phyloP scores from a whole-genome alignment of 768 basidiomycete species.

The Lentinula lateritia region DNA sequence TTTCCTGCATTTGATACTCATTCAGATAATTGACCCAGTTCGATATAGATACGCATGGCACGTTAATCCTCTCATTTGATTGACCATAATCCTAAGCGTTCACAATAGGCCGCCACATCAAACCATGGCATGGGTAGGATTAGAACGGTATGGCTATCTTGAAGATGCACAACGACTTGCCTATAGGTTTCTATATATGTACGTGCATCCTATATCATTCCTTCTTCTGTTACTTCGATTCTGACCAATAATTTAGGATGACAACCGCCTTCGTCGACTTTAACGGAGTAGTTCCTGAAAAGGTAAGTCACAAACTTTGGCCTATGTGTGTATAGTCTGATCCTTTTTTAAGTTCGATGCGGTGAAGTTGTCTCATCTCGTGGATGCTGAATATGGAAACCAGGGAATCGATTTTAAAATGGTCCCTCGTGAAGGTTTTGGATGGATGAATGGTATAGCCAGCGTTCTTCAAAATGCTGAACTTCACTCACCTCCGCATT shows the following conservation, averaged over 20 bases:
- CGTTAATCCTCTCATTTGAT: slow-evolving; percentile 10
- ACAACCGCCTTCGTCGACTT: slow-evolving; percentile 94
- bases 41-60: slow-evolving; percentile 62
- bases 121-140: slow-evolving; percentile 97
- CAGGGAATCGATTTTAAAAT: slow-evolving; percentile 97
- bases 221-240: background rate
- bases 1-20: background rate
- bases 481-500: background rate
- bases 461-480: background rate
- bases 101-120: slow-evolving; percentile 86
- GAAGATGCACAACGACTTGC: slow-evolving; percentile 91
- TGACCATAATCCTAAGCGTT: slow-evolving; percentile 7
- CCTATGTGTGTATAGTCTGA: background rate
- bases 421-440: slow-evolving; percentile 96
- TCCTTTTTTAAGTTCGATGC: slow-evolving; percentile 71
- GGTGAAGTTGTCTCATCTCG: slow-evolving; percentile 90
- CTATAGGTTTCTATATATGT: slow-evolving; percentile 99
- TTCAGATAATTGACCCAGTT: slow-evolving; percentile 11
- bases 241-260: slow-evolving; percentile 50
- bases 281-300: slow-evolving; percentile 97
- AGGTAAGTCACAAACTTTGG: slow-evolving; percentile 40
- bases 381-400: slow-evolving; percentile 96
- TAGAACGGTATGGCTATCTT: slow-evolving; percentile 92
- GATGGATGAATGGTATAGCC: slow-evolving; percentile 90
- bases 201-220: slow-evolving; percentile 42